Evolutionary conservation across 495 filamentous ascomycete species (phyloP).

Genomic region (Sordaria brevicollis): DNA sequence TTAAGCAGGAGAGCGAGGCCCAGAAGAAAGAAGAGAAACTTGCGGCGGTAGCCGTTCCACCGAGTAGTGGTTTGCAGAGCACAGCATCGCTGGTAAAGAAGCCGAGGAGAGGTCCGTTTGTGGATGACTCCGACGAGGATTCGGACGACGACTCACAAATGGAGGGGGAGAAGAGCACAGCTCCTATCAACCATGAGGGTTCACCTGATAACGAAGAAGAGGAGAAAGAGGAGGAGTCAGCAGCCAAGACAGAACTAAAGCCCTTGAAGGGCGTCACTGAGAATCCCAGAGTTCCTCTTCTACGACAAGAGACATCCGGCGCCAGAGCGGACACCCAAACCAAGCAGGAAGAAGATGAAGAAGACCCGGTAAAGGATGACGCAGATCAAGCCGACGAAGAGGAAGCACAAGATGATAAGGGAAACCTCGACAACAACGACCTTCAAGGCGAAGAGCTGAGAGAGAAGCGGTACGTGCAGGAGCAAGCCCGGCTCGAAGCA

Average conservation of each 20-base stretch:
- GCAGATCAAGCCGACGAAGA: slow-evolving; percentile 45
- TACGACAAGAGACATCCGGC: slow-evolving; percentile 13
- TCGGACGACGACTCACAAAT: slow-evolving; percentile 12
- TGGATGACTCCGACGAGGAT: slow-evolving; percentile 16
- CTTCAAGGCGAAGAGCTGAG: slow-evolving; percentile 52
- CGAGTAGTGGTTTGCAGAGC: background rate
- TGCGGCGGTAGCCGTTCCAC: background rate
- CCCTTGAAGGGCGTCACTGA: background rate
- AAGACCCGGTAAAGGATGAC: slow-evolving; percentile 42
- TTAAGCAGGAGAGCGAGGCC: background rate
- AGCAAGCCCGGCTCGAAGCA: slow-evolving; percentile 48
- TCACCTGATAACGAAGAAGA: background rate
- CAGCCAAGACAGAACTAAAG: background rate
- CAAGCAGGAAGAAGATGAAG: slow-evolving; percentile 27
- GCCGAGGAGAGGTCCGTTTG: slow-evolving; percentile 15
- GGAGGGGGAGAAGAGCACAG: background rate
- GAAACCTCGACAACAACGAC: slow-evolving; percentile 26
- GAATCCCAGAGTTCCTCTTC: slow-evolving; percentile 4
- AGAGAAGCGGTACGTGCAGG: slow-evolving; percentile 51
- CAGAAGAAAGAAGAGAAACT: background rate
- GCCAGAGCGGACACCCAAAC: background rate
- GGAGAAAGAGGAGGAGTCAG: background rate
- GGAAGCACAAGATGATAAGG: slow-evolving; percentile 26
- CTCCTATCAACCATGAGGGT: background rate
- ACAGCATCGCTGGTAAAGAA: slow-evolving; percentile 8